phyloP scores from a whole-genome alignment of 1,139 yeast genomes.

The Candida sp. region DNA sequence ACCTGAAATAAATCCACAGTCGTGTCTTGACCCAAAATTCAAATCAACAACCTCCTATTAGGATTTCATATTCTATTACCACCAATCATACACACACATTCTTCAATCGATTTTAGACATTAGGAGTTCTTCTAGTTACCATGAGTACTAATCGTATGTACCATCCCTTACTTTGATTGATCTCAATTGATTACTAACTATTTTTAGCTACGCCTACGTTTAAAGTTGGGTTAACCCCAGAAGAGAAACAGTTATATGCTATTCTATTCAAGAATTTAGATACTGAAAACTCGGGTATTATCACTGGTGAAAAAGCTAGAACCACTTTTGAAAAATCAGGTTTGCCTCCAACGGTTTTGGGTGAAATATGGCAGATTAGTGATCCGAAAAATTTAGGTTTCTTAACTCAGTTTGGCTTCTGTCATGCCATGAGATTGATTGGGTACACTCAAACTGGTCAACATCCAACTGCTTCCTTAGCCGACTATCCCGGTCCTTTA shows the following conservation, averaged over 20 bases:
- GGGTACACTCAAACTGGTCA: conserved; percentile 84
- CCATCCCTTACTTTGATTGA: not conserved
- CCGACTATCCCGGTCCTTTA: conserved; percentile 55
- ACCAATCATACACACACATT: not conserved
- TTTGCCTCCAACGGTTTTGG: conserved; percentile 70
- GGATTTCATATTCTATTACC: not conserved
- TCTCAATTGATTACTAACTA: not conserved
- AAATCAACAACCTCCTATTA: not conserved
- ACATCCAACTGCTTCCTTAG: conserved; percentile 47
- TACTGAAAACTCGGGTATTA: conserved; percentile 72
- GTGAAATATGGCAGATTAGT: conserved; percentile 93
- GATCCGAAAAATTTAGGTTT: conserved; percentile 85
- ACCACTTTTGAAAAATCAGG: conserved; percentile 85
- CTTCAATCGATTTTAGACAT: not conserved
- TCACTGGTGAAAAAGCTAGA: conserved; percentile 91
- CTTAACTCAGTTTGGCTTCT: conserved; percentile 77
- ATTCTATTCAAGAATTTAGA: conserved; percentile 79
- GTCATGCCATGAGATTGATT: conserved; percentile 83
- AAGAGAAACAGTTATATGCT: conserved; percentile 73
- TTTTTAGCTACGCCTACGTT: conserved; percentile 28
- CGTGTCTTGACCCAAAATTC: not conserved
- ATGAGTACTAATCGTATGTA: not conserved
- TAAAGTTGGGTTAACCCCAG: conserved; percentile 61
- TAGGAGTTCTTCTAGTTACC: not conserved
- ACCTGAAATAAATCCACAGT: not conserved